These are phyloP conservation scores for Hemileccinum rubropunctum DNA, from an alignment of 768 basidiomycete species.

Conservation along the genomic window DNA sequence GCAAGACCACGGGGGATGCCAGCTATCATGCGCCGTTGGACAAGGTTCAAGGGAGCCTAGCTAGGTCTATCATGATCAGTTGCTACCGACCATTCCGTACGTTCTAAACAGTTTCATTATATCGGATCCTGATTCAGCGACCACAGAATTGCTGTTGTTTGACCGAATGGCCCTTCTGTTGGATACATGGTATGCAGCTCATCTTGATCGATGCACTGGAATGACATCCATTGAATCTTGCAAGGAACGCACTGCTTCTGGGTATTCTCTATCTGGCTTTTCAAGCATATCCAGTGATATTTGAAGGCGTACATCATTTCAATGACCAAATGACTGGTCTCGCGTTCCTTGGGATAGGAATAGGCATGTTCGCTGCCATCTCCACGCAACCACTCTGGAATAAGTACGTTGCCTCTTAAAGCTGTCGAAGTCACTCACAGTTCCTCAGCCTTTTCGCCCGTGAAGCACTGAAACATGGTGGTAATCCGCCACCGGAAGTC, in stretches of 20 bases:
- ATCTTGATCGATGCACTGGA: background rate
- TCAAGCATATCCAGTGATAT: too few species aligned
- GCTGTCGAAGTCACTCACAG: too few species aligned
- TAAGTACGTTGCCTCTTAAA: slow-evolving; percentile 6
- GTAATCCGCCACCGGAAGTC: slow-evolving; percentile 60
- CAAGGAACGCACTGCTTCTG: slow-evolving; percentile 39
- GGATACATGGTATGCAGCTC: slow-evolving; percentile 55
- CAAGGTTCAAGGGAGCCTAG: slow-evolving; percentile 41
- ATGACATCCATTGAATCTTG: background rate
- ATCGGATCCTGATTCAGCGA: background rate
- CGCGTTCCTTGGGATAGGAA: too few species aligned
- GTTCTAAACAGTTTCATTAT: slow-evolving; percentile 25
- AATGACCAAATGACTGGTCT: too few species aligned
- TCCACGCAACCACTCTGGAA: slow-evolving; percentile 49
- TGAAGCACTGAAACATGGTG: slow-evolving; percentile 38
- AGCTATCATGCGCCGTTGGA: slow-evolving; percentile 63
- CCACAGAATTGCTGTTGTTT: slow-evolving; percentile 54
- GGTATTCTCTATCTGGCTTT: slow-evolving; percentile 47
- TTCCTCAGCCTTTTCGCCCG: slow-evolving; percentile 28
- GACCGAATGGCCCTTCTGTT: slow-evolving; percentile 79
- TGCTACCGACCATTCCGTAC: slow-evolving; percentile 72
- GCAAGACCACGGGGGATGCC: slow-evolving; percentile 52
- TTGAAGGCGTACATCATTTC: too few species aligned
- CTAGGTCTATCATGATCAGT: slow-evolving; percentile 50
- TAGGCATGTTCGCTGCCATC: too few species aligned